phyloP scores from a whole-genome alignment of 192 early-diverging fungal species.

The Coemansia erecta region DNA sequence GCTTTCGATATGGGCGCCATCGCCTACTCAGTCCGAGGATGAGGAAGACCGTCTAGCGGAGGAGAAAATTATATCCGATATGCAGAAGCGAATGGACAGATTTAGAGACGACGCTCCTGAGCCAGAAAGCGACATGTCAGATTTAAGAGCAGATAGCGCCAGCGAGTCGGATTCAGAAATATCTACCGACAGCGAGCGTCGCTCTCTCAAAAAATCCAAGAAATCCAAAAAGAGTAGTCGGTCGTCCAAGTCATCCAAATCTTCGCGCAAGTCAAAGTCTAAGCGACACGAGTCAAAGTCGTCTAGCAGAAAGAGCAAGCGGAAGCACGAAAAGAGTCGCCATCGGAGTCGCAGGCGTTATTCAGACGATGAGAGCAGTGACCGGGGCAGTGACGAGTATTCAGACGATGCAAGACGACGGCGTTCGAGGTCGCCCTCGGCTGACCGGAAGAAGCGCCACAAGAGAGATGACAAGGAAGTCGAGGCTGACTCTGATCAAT shows the following conservation, averaged over 20 bases:
- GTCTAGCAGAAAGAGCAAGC: slow-evolving; percentile 1
- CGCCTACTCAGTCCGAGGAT: slow-evolving; percentile 56
- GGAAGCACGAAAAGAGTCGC: not conserved
- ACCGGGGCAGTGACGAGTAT: too few relatives aligned
- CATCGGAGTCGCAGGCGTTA: too few relatives aligned
- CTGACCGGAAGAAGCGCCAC: not conserved
- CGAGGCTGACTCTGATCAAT: not conserved
- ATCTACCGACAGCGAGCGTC: slow-evolving; percentile 16
- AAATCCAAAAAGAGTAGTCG: not conserved
- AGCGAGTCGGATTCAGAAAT: slow-evolving; percentile 15
- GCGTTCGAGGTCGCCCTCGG: not conserved
- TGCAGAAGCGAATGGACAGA: slow-evolving; percentile 23
- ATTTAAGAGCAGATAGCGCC: slow-evolving; percentile 11
- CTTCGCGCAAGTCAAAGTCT: slow-evolving; percentile 21
- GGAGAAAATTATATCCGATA: slow-evolving; percentile 25
- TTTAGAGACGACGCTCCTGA: not conserved
- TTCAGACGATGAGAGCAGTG: too few relatives aligned
- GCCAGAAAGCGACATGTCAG: slow-evolving; percentile 8
- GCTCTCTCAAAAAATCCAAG: slow-evolving; percentile 16
- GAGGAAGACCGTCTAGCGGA: slow-evolving; percentile 40
- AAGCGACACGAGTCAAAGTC: slow-evolving; percentile 5
- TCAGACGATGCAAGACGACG: too few relatives aligned
- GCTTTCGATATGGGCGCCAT: slow-evolving; percentile 58
- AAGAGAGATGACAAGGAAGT: not conserved
- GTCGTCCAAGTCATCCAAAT: slow-evolving; percentile 17